Base-by-base conservation (phyloP, 1,139 yeast species). In the Fermentozyma sake region DNA sequence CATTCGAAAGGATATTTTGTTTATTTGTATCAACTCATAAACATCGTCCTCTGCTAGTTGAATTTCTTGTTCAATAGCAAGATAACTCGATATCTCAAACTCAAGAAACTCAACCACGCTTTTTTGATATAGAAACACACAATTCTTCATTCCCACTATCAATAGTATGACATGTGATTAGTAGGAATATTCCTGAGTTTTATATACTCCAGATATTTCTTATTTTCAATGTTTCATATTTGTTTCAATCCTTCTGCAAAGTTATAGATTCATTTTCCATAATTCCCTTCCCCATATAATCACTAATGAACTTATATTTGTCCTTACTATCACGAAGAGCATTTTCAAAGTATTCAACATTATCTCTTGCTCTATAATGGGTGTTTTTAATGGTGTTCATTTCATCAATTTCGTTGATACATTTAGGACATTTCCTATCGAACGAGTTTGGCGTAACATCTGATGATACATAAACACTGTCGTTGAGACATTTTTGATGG, bases 281-380 rank as follows among this genome's bases (percentile, higher is more conserved):
- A 0, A 84, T 89, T 2, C 98, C 98, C 35, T 85, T 73, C 4
- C 96, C 95, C 28, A 87, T 70, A 50, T 81, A 87, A 32, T 85
- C 94, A 30, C 83, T 70, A 31, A 89, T 71, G 3, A 79, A 79
- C 46, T 77, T 81, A 50, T 87, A 81, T 44, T 83, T 70, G 38
- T 81, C 87, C 6, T 65, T 72, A 20, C 77, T 64, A 13, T 74
- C 80, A 12, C 65, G 61, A 34, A 89, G 55, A 2, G 80, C 69
- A 24, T 68, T 60, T 31, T 72, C 65, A 44, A 91, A 81, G 30
- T 80, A 48, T 16, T 80, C 89, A 22, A 69, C 61, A 22, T 84
- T 67, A 12, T 77, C 79, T 15, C 79, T 74, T 3, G 76, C 55
- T 18, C 72, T 79, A 11, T 71, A 71, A 43, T 85, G 94, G 5